Evolutionary conservation across 768 basidiomycete species (phyloP), one percentile per base, ranked within the genome.

Genomic region (Paxillus involutus): DNA sequence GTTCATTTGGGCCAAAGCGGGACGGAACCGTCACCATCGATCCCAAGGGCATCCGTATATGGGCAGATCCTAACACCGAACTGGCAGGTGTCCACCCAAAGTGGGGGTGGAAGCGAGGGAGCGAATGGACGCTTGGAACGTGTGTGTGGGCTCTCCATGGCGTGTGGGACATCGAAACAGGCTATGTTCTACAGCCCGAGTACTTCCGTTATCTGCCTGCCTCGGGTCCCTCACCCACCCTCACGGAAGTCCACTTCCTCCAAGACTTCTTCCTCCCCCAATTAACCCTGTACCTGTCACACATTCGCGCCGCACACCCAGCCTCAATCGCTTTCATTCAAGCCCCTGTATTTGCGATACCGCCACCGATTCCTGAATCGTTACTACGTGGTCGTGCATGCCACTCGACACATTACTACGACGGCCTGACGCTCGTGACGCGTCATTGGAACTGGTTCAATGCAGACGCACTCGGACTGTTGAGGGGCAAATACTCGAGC

Each of bases 381-480:
- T 70, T 85, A 13, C 70, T 84, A 16, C 78, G 81, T 13, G 86
- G 94, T 2, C 84, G 88, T 2, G 85, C 80, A 29, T 83, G 75
- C 32, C 88, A 91, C 59, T 86, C 89, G 4, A 78, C 86, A 0
- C 96, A 98, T 68, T 98, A 94, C 69, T 98, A 98, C 64, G 95
- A 98, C 61, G 95, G 95, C 1, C 75, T 98, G 39, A 98, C 96
- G 0, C 81, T 98, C 40, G 77, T 98, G n/a, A 90, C 91, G 33
- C 79, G 91, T 35, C 91, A 94, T 63, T 94, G 91, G 92, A 88
- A 94, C 66, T 88, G 88, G 86, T 89, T 93, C 79, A 98, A 98
- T 62, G 94, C 93, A 2, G 94, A 98, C 70, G 94, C 95, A 1
- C 73, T 99, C 0, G 97, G 96, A 1, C 67, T 98, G n/a, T 71